Conservation (phyloP, 306 rosid species). For the Cucurbita maxima region DNA sequence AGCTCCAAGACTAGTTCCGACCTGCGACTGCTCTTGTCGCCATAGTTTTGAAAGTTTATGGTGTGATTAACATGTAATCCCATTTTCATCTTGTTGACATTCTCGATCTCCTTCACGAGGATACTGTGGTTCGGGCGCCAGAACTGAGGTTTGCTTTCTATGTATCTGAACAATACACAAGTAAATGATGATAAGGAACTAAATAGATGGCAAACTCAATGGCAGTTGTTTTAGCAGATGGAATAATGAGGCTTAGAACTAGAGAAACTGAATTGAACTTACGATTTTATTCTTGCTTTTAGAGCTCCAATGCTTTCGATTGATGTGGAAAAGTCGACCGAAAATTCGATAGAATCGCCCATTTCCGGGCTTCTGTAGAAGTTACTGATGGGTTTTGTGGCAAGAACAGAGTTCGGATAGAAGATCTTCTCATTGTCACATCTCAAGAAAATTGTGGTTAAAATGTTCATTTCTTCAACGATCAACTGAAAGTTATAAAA, state of each 20-base stretch:
- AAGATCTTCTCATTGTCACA: conserved; percentile 69
- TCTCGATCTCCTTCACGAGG: conserved; percentile 48
- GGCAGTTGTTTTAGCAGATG: neutral
- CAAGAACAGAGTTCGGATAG: conserved; percentile 76
- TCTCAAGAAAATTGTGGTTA: conserved; percentile 63
- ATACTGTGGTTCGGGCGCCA: conserved; percentile 58
- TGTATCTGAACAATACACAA: conserved; percentile 31
- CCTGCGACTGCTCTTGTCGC: conserved; percentile 46
- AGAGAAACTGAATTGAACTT: conserved; percentile 10
- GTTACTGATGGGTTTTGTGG: conserved; percentile 71
- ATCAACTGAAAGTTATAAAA: conserved; percentile 31
- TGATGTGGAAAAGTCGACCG: conserved; percentile 56
- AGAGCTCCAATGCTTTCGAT: conserved; percentile 52
- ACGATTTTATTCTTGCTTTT: conserved; percentile 44
- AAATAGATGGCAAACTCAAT: neutral
- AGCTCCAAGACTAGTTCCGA: conserved; percentile 65
- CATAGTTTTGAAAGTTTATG: conserved; percentile 66
- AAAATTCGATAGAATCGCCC: conserved; percentile 56
- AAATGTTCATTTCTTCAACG: conserved; percentile 87
- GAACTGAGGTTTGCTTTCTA: conserved; percentile 64
- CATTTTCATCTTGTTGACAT: conserved; percentile 59
- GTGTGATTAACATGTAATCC: conserved; percentile 44
- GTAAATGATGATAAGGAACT: neutral
- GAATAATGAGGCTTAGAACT: neutral
- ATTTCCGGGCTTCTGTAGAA: conserved; percentile 81